phyloP scores from a whole-genome alignment of 768 basidiomycete species.

The Kwoniella heveanensis region DNA sequence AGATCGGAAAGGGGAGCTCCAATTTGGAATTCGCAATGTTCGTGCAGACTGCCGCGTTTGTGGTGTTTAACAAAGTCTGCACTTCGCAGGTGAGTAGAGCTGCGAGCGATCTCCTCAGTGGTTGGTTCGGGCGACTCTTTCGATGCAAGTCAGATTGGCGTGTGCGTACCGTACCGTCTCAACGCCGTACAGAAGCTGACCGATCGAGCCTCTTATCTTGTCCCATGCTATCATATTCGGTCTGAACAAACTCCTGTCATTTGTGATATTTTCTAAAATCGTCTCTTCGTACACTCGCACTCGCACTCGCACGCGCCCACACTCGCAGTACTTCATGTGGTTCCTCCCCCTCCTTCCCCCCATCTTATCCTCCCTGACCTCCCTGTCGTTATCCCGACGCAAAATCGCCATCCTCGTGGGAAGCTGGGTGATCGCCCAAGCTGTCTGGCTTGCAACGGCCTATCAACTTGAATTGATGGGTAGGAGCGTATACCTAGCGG shows the following conservation, averaged over 20 bases:
- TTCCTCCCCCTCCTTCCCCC: slow-evolving; percentile 86
- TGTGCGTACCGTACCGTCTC: background rate
- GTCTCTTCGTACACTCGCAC: too few species aligned
- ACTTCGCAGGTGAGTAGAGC: slow-evolving; percentile 76
- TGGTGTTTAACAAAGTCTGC: slow-evolving; percentile 98
- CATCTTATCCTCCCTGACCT: slow-evolving; percentile 58
- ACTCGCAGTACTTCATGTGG: slow-evolving; percentile 89
- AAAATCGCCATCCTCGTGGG: slow-evolving; percentile 34
- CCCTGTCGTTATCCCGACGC: background rate
- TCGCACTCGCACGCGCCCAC: too few species aligned
- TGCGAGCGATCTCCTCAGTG: background rate
- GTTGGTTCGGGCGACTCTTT: too few species aligned
- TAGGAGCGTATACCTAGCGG: slow-evolving; percentile 66
- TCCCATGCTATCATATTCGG: too few species aligned
- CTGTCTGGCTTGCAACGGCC: slow-evolving; percentile 84
- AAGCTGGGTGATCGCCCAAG: slow-evolving; percentile 73
- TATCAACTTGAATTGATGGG: slow-evolving; percentile 89
- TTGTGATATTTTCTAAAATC: too few species aligned
- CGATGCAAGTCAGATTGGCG: background rate
- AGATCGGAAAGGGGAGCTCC: too few species aligned
- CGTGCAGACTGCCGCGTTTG: slow-evolving; percentile 84
- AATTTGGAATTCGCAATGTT: slow-evolving; percentile 81
- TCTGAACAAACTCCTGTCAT: too few species aligned
- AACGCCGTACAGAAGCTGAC: too few species aligned
- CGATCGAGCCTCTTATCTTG: too few species aligned